A percentile compares a stretch with the other conserved stretches of the same genome.
Conservation (phyloP, 768 basidiomycete genomes). For the Collybia nuda region DNA sequence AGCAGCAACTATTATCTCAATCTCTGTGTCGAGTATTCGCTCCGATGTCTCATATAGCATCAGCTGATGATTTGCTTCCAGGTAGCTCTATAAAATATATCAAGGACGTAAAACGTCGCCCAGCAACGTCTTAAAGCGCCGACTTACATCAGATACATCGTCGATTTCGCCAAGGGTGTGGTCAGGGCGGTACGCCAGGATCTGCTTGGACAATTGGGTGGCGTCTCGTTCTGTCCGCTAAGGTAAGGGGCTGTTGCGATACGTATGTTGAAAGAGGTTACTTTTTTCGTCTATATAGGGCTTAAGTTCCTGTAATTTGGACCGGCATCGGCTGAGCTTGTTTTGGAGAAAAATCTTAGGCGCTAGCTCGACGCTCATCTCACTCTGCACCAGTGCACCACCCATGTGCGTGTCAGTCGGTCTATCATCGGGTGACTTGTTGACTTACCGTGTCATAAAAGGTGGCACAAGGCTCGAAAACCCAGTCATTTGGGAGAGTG, state of each 20-base stretch:
- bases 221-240: slow-evolving; percentile 32
- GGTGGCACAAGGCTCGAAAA: slow-evolving; percentile 70
- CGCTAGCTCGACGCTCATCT: slow-evolving; percentile 62
- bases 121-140: slow-evolving; percentile 7
- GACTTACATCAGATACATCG: slow-evolving; percentile 54
- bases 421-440: not conserved
- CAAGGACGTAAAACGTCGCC: slow-evolving; percentile 18
- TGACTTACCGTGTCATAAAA: slow-evolving; percentile 74
- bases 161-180: slow-evolving; percentile 55
- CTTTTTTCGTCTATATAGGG: slow-evolving; percentile 61
- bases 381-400: slow-evolving; percentile 41
- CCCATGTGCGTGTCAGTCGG: slow-evolving; percentile 7
- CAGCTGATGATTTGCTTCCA: slow-evolving; percentile 64
- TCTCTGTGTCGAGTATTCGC: slow-evolving; percentile 60
- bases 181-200: slow-evolving; percentile 48
- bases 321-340: slow-evolving; percentile 57
- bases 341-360: slow-evolving; percentile 84
- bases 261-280: slow-evolving; percentile 28
- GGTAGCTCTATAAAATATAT: slow-evolving; percentile 44
- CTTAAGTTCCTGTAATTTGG: slow-evolving; percentile 63
- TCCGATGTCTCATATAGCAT: slow-evolving; percentile 54
- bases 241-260: slow-evolving; percentile 5
- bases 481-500: slow-evolving; percentile 61
- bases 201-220: slow-evolving; percentile 46
- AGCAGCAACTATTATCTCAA: slow-evolving; percentile 55